Evolutionary conservation across 805 yeast species (phyloP), one percentile per base, ranked within the genome.

Genomic region (Nakazawaea ambrosiae): DNA sequence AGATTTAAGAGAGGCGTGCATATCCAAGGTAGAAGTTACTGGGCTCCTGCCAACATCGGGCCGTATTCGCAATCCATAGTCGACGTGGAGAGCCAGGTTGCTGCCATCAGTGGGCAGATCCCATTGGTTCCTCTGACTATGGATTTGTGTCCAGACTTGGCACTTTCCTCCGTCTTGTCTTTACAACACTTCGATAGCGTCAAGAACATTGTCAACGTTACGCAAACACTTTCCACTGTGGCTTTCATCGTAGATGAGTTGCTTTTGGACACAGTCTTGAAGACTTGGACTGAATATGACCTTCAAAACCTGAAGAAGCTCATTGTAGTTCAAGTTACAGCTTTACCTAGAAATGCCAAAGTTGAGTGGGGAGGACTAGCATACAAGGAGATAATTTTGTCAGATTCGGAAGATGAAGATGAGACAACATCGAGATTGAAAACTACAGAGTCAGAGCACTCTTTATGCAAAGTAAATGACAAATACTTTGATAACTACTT

Each of bases 21-120:
- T 51, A 87, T 92, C 7, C 90, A 92, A 49, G 88, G 97, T 1
- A 68, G 89, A 42, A 88, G 97, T 28, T 89, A 84, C 55, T 92
- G 98, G 98, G 97, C 97, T 0, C 98, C 98, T 0, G 90, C 95
- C 26, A 92, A 92, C 48, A 92, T 92, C 32, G 98, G 98, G 0
- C 98, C 98, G 0, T 92, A 92, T 54, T 90, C 98, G 0, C 98
- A 92, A 57, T 73, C 89, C 0, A 75, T 78, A 9, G 57, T 70
- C 4, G 78, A 75, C 44, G 55, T 50, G 11, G 53, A 53, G 15
- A 73, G 75, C 39, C 58, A 68, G 20, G 57, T 77, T 6, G 78
- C 81, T 2, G 65, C 69, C 26, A 55, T 89, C 10, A 85, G 97
- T 35, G 98, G 98, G 0, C 97, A 92, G 61, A 89, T 92, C 27